Percentiles rank a stretch among this genome's conserved stretches.
These are phyloP conservation scores for Salicornia ramosissima DNA, from an alignment of 148 eudicot genomes.

Conservation along the genomic window DNA sequence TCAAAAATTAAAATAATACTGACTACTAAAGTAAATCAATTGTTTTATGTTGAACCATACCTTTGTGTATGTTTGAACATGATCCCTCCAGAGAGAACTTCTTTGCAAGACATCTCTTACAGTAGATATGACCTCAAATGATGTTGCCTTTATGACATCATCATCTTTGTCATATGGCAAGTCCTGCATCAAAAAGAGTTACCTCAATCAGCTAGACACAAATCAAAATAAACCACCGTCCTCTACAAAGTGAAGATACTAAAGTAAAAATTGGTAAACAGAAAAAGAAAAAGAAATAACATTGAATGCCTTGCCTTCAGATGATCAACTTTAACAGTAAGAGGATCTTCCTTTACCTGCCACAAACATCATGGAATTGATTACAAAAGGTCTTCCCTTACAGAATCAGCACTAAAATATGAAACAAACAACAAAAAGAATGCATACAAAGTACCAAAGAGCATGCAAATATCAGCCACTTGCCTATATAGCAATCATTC, in stretches of 20 bases:
- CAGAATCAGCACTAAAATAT: not conserved
- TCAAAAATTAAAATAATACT: not conserved
- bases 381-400: not conserved
- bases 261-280: not conserved
- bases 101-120: slow-evolving; percentile 89
- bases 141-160: slow-evolving; percentile 93
- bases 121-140: slow-evolving; percentile 95
- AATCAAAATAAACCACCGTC: slow-evolving; percentile 10
- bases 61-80: slow-evolving; percentile 90
- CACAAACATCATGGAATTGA: slow-evolving; percentile 18
- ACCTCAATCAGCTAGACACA: slow-evolving; percentile 11
- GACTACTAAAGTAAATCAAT: not conserved
- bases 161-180: slow-evolving; percentile 83
- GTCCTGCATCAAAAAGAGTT: slow-evolving; percentile 48
- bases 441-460: not conserved
- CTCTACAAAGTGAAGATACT: not conserved
- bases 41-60: slow-evolving; percentile 26
- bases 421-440: not conserved
- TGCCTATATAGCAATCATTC: not conserved
- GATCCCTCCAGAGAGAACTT: slow-evolving; percentile 98
- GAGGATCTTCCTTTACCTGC: slow-evolving; percentile 97
- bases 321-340: slow-evolving; percentile 94
- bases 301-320: slow-evolving; percentile 54
- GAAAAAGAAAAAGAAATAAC: not conserved
- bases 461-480: slow-evolving; percentile 9